Conservation (phyloP, 768 basidiomycete species). For the Clavulina sp. region DNA sequence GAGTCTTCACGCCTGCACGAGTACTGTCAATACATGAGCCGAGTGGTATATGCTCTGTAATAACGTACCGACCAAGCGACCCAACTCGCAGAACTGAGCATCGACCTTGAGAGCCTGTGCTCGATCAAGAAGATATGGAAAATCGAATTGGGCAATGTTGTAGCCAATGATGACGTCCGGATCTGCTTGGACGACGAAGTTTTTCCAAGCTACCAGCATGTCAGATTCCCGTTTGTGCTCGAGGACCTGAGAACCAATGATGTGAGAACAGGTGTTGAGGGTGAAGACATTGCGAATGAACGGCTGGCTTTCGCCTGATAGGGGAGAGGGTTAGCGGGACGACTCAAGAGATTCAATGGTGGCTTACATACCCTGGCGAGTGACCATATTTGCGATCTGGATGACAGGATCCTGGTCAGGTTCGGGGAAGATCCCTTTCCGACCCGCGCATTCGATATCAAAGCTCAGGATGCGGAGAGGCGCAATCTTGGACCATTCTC, state of each 20-base stretch:
- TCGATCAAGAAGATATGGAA: slow-evolving; percentile 88
- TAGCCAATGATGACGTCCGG: slow-evolving; percentile 96
- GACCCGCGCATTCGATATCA: slow-evolving; percentile 97
- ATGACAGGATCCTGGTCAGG: slow-evolving; percentile 83
- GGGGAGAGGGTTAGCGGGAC: neutral
- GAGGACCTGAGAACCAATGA: slow-evolving; percentile 94
- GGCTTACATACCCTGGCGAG: slow-evolving; percentile 57
- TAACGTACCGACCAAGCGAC: slow-evolving; percentile 51
- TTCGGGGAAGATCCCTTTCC: slow-evolving; percentile 96
- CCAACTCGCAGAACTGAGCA: slow-evolving; percentile 50
- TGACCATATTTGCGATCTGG: slow-evolving; percentile 99
- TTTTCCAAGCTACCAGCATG: slow-evolving; percentile 70
- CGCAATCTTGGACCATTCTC: slow-evolving; percentile 79
- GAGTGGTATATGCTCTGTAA: too few species aligned
- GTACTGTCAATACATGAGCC: neutral
- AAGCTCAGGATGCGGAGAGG: slow-evolving; percentile 90
- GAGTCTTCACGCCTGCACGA: slow-evolving; percentile 46
- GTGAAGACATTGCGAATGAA: slow-evolving; percentile 97
- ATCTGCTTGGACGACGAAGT: slow-evolving; percentile 78
- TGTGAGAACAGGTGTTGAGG: slow-evolving; percentile 82
- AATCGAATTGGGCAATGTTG: slow-evolving; percentile 86
- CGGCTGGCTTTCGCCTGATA: slow-evolving; percentile 68
- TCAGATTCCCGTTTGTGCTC: slow-evolving; percentile 57
- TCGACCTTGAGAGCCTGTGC: slow-evolving; percentile 60
- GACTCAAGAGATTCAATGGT: neutral